Evolutionary conservation across 1,284 basidiomycete genomes (phyloP).

Genomic region (Moesziomyces sp.): DNA sequence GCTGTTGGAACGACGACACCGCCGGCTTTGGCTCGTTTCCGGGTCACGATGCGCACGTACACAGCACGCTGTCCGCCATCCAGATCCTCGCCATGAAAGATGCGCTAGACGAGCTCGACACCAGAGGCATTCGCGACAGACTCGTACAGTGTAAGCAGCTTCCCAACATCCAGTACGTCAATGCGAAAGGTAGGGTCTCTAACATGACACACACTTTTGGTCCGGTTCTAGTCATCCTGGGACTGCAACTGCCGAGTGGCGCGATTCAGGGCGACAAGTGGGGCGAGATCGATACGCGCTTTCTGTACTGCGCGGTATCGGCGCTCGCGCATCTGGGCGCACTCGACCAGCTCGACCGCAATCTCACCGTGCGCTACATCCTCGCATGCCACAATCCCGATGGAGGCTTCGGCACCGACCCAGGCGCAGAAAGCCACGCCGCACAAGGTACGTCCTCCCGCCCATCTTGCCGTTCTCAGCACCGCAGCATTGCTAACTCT

Average conservation of each 20-base stretch:
- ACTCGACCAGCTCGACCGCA: slow-evolving; percentile 71
- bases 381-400: slow-evolving; percentile 88
- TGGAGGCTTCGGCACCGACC: slow-evolving; percentile 86
- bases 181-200: no score
- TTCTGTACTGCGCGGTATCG: slow-evolving; percentile 85
- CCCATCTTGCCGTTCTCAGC: not conserved
- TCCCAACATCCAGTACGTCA: no score
- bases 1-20: slow-evolving; percentile 76
- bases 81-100: slow-evolving; percentile 90
- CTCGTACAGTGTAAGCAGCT: slow-evolving; percentile 79
- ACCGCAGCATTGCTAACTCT: not conserved
- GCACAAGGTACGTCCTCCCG: slow-evolving; percentile 77
- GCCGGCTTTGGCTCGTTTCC: slow-evolving; percentile 93
- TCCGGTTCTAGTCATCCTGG: slow-evolving; percentile 67
- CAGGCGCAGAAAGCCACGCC: slow-evolving; percentile 91
- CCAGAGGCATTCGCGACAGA: slow-evolving; percentile 68
- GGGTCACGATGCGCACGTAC: slow-evolving; percentile 89
- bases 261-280: slow-evolving; percentile 89
- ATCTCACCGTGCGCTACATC: slow-evolving; percentile 79
- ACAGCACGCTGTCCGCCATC: slow-evolving; percentile 86
- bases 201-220: no score
- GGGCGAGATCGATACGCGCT: slow-evolving; percentile 92
- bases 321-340: slow-evolving; percentile 80
- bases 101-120: slow-evolving; percentile 76
- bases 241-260: slow-evolving; percentile 77